Evolutionary conservation across 176 grass and related monocot species (phyloP).

Genomic region (Raddia guianensis): DNA sequence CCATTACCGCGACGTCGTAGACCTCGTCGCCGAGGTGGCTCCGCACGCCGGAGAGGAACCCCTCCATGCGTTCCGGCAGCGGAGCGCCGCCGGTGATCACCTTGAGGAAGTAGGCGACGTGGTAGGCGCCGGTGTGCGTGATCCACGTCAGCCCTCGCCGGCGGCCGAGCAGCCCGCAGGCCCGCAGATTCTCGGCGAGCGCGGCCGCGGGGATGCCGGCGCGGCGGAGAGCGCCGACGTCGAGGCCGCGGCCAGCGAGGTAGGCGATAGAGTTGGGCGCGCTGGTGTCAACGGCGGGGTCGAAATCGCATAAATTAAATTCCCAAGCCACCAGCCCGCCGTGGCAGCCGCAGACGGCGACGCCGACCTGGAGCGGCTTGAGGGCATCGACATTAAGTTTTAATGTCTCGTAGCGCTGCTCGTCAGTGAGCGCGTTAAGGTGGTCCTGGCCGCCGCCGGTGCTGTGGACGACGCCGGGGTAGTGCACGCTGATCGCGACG

Average conservation of each 20-base stretch:
- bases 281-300: not conserved
- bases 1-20: not conserved
- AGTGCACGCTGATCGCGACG: slow-evolving; percentile 28
- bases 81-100: not conserved
- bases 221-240: not conserved
- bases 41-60: not conserved
- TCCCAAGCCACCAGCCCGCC: not conserved
- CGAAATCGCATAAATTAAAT: slow-evolving; percentile 13
- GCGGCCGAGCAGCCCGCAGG: too few relatives aligned
- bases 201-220: not conserved
- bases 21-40: not conserved
- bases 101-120: slow-evolving; percentile 32
- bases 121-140: slow-evolving; percentile 16
- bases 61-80: not conserved
- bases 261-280: not conserved
- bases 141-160: not conserved
- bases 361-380: not conserved
- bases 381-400: slow-evolving; percentile 6
- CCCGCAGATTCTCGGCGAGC: too few relatives aligned
- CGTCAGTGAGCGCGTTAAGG: not conserved
- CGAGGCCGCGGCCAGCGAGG: not conserved
- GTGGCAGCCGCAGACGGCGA: not conserved
- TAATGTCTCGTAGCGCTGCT: not conserved
- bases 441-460: not conserved
- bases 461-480: slow-evolving; percentile 37